Evolutionary conservation across 2,329 filamentous ascomycete genomes (phyloP).

Genomic region (Apiospora rasikravindrae): DNA sequence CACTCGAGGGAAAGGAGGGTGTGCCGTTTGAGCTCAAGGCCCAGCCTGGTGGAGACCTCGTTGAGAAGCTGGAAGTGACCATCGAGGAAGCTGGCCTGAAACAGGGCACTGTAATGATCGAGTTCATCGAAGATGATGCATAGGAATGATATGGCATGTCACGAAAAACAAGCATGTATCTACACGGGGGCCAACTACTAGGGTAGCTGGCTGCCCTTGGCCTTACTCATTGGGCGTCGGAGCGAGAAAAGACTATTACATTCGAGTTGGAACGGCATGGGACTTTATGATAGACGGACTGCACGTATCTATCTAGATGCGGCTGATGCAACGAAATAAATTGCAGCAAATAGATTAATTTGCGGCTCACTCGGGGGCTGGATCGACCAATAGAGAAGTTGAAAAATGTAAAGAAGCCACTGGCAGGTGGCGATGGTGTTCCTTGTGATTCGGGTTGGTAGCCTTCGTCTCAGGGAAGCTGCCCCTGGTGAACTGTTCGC

Average conservation of each 20-base stretch:
- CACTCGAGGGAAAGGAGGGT: slow-evolving; percentile 79
- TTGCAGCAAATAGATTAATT: background rate
- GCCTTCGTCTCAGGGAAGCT: background rate
- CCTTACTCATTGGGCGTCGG: background rate
- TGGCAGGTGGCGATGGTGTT: background rate
- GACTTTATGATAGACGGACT: slow-evolving; percentile 6
- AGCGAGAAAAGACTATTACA: slow-evolving; percentile 2
- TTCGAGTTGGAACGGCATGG: background rate
- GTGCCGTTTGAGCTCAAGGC: slow-evolving; percentile 85
- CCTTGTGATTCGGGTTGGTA: background rate
- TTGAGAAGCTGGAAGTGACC: slow-evolving; percentile 73
- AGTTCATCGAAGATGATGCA: slow-evolving; percentile 70
- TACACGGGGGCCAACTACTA: background rate
- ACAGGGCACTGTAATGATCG: slow-evolving; percentile 94
- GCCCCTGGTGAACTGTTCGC: background rate
- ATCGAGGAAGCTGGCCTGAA: slow-evolving; percentile 85
- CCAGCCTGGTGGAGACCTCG: slow-evolving; percentile 80
- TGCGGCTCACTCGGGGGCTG: background rate
- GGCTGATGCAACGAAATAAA: background rate
- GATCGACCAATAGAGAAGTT: background rate
- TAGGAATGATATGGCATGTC: background rate
- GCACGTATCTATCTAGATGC: background rate
- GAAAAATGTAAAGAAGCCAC: background rate
- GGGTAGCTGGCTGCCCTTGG: background rate
- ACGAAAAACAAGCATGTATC: background rate